Conservation (phyloP, 164 flowering plant species). For the Kingdonia uniflora region DNA sequence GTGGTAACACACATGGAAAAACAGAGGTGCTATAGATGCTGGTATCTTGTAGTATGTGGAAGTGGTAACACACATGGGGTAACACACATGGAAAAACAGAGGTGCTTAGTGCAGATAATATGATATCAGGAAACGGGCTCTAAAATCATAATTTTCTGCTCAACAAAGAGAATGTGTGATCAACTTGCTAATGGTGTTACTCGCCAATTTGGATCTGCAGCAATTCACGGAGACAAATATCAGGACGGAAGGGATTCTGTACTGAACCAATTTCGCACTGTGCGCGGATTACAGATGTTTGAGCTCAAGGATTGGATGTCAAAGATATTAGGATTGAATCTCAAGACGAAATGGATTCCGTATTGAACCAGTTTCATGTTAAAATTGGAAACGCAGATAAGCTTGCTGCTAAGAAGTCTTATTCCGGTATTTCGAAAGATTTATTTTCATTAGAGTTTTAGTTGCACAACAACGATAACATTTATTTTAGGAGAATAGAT, state of each 20-base stretch:
- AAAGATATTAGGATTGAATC: slow-evolving; percentile 97
- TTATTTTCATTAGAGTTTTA: no score
- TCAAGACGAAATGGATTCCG: no score
- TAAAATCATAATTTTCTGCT: slow-evolving; percentile 70
- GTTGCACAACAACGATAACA: no score
- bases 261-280: slow-evolving; percentile 60
- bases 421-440: no score
- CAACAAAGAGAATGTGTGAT: slow-evolving; percentile 94
- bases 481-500: no score
- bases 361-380: no score
- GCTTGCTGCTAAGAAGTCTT: no score
- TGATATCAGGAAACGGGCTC: slow-evolving; percentile 83
- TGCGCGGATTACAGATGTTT: slow-evolving; percentile 90
- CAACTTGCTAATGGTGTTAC: slow-evolving; percentile 54
- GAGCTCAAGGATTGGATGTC: slow-evolving; percentile 79
- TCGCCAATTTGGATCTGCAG: slow-evolving; percentile 77
- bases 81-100: no score
- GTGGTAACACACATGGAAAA: slow-evolving; percentile 45
- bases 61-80: slow-evolving; percentile 39
- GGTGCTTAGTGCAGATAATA: slow-evolving; percentile 70
- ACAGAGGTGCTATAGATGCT: background rate
- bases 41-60: slow-evolving; percentile 49
- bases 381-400: no score
- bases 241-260: slow-evolving; percentile 81
- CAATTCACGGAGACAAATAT: slow-evolving; percentile 90